Base-by-base conservation (phyloP, 352 stramenopile species). In the Phytophthora ramorum region DNA sequence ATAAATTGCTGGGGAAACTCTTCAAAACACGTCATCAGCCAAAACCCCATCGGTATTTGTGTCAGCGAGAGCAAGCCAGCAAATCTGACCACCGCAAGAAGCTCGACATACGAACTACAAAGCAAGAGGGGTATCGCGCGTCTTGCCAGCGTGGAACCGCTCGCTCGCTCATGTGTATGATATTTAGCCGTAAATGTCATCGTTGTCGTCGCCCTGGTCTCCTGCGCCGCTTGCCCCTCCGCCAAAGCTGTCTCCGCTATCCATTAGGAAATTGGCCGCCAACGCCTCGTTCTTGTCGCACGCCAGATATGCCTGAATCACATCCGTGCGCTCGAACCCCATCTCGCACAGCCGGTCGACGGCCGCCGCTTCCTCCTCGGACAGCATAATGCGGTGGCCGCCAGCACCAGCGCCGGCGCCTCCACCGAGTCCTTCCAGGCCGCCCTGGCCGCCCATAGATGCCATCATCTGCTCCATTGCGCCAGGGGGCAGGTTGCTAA, bases 271-370 rank as follows among this genome's bases (percentile, higher is more conserved):
- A 82, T 99, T 99, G 22, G 98, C 98, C 14, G 98, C 97, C 69
- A 99, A 85, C 47, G 95, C 97, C 79, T 99, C 96, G 79, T 99
- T 99, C 89, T 99, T 99, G 88, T 99, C 98, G 72, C 98, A 99
- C 35, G 97, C 96, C 65, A 99, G 80, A 87, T 99, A 99, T 48
- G 97, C 97, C 81, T 99, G 97, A 58, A 98, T 92, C 17, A 94
- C 96, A 69, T 98, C 93, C 28, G 94, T 80, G 67, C 88, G 90
- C 48, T 95, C 83, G 65, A 97, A 97, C 17, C 92, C 90, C 73
- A 98, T 90, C 37, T 92, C 87, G 46, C 78, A 91, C 7, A 97
- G 74, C 17, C 81, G 78, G 54, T 93, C 80, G 32, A 95, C 85
- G 3, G 85, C 85, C 2, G 83, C 85, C 0, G 85, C 81, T 69